A percentile compares a stretch with the other conserved stretches of the same genome.
These are phyloP conservation scores for Melampsora americana DNA, from an alignment of 1,284 basidiomycete genomes.

Conservation along the genomic window DNA sequence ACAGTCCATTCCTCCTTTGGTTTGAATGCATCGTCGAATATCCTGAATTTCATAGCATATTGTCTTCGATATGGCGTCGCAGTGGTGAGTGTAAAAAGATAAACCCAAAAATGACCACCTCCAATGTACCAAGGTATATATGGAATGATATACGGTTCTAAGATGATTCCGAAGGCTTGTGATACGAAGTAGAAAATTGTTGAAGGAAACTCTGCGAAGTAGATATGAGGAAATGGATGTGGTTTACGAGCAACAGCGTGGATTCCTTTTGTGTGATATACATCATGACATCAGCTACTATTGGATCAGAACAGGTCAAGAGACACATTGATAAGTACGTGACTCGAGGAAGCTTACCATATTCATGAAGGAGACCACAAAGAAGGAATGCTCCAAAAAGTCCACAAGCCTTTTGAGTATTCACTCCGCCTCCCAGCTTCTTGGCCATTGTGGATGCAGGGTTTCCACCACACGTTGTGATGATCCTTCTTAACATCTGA, in stretches of 20 bases:
- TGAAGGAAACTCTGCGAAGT: slow-evolving; percentile 7
- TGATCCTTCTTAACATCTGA: neutral
- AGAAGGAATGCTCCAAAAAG: slow-evolving; percentile 28
- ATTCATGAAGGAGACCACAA: slow-evolving; percentile 32
- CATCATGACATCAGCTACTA: neutral
- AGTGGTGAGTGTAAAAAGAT: neutral
- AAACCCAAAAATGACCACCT: slow-evolving; percentile 32
- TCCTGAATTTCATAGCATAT: neutral
- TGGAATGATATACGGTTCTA: slow-evolving; percentile 31
- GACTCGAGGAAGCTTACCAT: neutral
- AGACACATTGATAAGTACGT: neutral
- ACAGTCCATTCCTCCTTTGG: too few species aligned
- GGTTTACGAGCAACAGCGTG: too few species aligned
- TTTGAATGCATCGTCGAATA: slow-evolving; percentile 2
- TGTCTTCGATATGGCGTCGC: slow-evolving; percentile 17
- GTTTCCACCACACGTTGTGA: slow-evolving; percentile 14
- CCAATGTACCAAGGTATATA: slow-evolving; percentile 22
- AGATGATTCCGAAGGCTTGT: slow-evolving; percentile 23
- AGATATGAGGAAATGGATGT: too few species aligned
- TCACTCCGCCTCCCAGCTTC: slow-evolving; percentile 2
- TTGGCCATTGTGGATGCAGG: slow-evolving; percentile 20
- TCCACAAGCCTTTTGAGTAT: slow-evolving; percentile 3
- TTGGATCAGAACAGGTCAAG: neutral
- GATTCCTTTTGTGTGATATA: neutral
- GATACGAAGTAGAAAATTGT: slow-evolving; percentile 23